These are phyloP conservation scores for Westerdykella aurantiaca DNA, from an alignment of 2,329 filamentous ascomycete genomes.

Conservation along the genomic window DNA sequence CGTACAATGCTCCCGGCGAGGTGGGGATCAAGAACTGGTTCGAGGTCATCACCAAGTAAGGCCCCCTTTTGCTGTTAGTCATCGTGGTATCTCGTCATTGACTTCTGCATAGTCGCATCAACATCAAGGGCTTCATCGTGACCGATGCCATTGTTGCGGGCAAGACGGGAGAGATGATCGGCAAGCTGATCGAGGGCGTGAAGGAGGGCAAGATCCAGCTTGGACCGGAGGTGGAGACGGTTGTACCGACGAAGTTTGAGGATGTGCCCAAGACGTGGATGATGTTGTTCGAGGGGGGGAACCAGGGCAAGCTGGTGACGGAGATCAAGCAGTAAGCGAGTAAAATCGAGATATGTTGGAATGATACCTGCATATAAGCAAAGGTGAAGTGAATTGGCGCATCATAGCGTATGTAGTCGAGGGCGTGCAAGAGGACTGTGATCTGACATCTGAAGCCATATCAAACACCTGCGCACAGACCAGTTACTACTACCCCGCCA, in stretches of 20 bases:
- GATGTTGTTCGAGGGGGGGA: slow-evolving; percentile 44
- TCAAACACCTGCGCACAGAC: no score
- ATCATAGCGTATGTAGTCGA: neutral
- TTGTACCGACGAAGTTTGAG: slow-evolving; percentile 45
- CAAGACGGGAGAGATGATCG: slow-evolving; percentile 21
- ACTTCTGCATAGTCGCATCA: slow-evolving; percentile 22
- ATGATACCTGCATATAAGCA: neutral
- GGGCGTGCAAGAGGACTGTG: neutral
- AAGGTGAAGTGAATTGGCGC: neutral
- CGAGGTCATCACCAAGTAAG: slow-evolving; percentile 36
- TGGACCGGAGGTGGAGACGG: slow-evolving; percentile 43
- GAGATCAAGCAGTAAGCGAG: slow-evolving; percentile 16
- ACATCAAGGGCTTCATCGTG: slow-evolving; percentile 43
- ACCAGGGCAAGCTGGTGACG: slow-evolving; percentile 46
- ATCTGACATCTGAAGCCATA: neutral
- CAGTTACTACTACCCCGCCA: no score
- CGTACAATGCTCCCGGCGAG: slow-evolving; percentile 37
- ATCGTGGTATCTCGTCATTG: no score
- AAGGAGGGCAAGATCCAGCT: slow-evolving; percentile 46
- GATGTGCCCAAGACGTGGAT: slow-evolving; percentile 47
- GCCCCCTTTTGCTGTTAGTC: no score
- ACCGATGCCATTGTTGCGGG: slow-evolving; percentile 33
- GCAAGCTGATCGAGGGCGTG: slow-evolving; percentile 19
- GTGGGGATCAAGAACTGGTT: slow-evolving; percentile 41
- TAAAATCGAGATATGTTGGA: slow-evolving; percentile 1